These are phyloP conservation scores for Elsinoe necatrix DNA, from an alignment of 2,329 filamentous ascomycete species.

Conservation along the genomic window DNA sequence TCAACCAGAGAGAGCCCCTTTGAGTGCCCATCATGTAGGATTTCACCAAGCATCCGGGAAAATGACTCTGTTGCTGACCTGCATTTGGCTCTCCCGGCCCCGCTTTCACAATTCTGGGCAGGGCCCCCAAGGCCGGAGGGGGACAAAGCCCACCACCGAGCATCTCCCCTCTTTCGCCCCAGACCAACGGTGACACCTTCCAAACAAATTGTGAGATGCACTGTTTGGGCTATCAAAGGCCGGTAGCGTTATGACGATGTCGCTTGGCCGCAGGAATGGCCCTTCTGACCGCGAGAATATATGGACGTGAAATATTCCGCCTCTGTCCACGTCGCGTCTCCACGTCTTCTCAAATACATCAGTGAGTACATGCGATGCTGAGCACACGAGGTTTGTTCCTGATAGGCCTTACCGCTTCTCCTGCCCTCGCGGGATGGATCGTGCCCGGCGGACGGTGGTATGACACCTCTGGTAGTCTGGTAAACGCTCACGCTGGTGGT, in stretches of 20 bases:
- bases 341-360: neutral
- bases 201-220: conserved; percentile 1
- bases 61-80: neutral
- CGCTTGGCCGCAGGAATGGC: neutral
- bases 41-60: conserved; percentile 8
- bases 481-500: conserved; percentile 55
- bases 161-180: conserved; percentile 7
- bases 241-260: neutral
- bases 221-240: neutral
- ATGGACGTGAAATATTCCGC: neutral
- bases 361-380: neutral
- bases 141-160: neutral
- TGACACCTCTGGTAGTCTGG: conserved; percentile 51
- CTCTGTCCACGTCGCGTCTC: neutral
- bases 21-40: neutral
- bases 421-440: conserved; percentile 44
- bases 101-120: neutral
- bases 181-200: neutral
- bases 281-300: neutral
- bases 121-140: neutral
- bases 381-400: neutral
- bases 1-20: neutral
- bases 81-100: neutral
- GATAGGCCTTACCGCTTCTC: neutral
- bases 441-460: conserved; percentile 54